Conservation (phyloP, 2,329 filamentous ascomycete species). For the Colletotrichum coccodes region DNA sequence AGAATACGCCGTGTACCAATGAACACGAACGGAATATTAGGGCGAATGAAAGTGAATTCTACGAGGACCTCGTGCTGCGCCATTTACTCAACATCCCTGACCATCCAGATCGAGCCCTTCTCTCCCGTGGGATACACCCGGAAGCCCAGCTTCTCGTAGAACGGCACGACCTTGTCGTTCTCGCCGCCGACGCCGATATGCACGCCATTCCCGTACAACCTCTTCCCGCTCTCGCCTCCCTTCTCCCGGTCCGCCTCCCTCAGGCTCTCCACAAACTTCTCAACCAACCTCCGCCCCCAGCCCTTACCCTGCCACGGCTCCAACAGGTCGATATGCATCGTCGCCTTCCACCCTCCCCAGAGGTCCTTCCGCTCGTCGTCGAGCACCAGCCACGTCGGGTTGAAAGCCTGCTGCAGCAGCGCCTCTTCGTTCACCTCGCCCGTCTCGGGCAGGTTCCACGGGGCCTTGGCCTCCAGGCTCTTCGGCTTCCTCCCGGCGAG, state of each 20-base stretch:
- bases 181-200: constrained; percentile 57
- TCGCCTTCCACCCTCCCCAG: constrained; percentile 48
- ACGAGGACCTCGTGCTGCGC: background rate
- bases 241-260: constrained; percentile 31
- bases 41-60: no score
- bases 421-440: constrained; percentile 42
- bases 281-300: constrained; percentile 55
- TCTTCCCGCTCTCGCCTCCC: constrained; percentile 5
- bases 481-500: constrained; percentile 36
- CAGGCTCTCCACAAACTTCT: constrained; percentile 52
- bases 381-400: constrained; percentile 50
- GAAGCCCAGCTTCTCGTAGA: constrained; percentile 60
- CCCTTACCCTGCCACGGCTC: constrained; percentile 52
- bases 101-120: constrained; percentile 52
- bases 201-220: constrained; percentile 48
- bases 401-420: constrained; percentile 54
- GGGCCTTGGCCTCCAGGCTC: constrained; percentile 40
- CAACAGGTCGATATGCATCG: constrained; percentile 62
- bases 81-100: constrained; percentile 45
- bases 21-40: no score
- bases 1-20: no score
- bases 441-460: constrained; percentile 40
- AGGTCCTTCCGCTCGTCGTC: constrained; percentile 46
- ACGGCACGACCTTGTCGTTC: constrained; percentile 58
- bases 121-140: constrained; percentile 47